Percentiles rank a stretch among this genome's conserved stretches.
Conservation (phyloP, 2,329 filamentous ascomycete species). For the Epichloe aotearoae region DNA sequence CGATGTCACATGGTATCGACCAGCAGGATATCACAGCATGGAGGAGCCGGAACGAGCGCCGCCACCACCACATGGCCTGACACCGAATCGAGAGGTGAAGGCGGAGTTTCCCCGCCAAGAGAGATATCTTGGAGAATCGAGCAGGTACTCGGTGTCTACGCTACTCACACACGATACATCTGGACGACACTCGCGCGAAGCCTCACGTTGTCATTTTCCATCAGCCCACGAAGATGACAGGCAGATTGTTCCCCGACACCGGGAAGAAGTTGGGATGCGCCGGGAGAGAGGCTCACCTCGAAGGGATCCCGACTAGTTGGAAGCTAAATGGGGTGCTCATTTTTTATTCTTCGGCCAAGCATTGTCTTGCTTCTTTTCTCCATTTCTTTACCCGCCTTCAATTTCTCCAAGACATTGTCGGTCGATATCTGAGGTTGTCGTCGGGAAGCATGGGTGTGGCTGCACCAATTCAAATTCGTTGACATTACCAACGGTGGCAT, state of each 20-base stretch:
- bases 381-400: neutral
- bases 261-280: conserved; percentile 4
- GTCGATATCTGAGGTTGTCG: neutral
- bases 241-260: conserved; percentile 1
- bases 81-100: conserved; percentile 9
- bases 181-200: conserved; percentile 10
- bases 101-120: conserved; percentile 11
- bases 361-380: neutral
- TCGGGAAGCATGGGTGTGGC: neutral
- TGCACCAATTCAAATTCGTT: neutral
- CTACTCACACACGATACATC: conserved; percentile 15
- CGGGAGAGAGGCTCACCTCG: conserved; percentile 7
- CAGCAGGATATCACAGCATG: conserved; percentile 10
- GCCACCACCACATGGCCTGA: neutral
- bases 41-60: conserved; percentile 11
- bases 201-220: conserved; percentile 3
- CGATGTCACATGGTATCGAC: conserved; percentile 23
- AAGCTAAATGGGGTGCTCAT: neutral
- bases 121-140: conserved; percentile 16
- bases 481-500: neutral
- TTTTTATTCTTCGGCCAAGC: neutral
- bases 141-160: conserved; percentile 22
- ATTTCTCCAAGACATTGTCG: neutral
- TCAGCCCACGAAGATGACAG: neutral
- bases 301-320: neutral